Base-by-base conservation (phyloP, 2,329 filamentous ascomycete genomes). In the Exophiala viscosa region DNA sequence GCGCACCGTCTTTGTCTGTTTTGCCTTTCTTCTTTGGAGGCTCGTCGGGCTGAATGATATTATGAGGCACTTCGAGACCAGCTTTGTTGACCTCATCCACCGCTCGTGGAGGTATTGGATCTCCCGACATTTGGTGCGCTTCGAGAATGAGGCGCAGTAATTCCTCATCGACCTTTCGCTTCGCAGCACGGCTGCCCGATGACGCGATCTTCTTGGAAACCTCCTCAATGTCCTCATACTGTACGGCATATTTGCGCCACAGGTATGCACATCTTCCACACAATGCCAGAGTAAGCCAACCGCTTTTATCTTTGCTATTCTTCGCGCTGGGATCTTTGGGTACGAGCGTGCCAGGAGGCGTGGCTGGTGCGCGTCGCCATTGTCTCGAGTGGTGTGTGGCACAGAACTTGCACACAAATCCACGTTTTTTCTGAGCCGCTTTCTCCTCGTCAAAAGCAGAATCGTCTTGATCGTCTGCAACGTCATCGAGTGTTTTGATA, bases 371-470 rank as follows among this genome's bases (percentile, higher is more conserved):
- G 54, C 92, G 83, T 50, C 93, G 83, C 93, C 93, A 99, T 69
- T 95, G 90, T 46, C 89, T 82, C 4, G 91, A 96, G 51, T 80
- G 78, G 55, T 86, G 87, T 2, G 84, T 88, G 46, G 77, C 80
- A 70, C 93, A 99, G 68, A 96, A 97, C 67, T 96, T 96, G 79
- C 93, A 99, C 60, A 90, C 80, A 65, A 99, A 97, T 15, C 82
- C 81, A 58, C 88, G 85, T 70, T 95, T 95, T 67, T 86, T 86
- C 54, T 83, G 78, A 2, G 73, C 71, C 0, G 92, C 90, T 73
- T 97, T 99, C 36, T 86, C 86, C 44, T 84, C 85, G 67, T 99
- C 93, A 64, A 96, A 99, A 2, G 93, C 93, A 5, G 93, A 99
- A 70, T 99, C 93, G 62, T 99, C 93, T 11, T 87, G 80, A 57